phyloP scores from a whole-genome alignment of 352 stramenopile genomes.

The Globisporangium orthogonon region DNA sequence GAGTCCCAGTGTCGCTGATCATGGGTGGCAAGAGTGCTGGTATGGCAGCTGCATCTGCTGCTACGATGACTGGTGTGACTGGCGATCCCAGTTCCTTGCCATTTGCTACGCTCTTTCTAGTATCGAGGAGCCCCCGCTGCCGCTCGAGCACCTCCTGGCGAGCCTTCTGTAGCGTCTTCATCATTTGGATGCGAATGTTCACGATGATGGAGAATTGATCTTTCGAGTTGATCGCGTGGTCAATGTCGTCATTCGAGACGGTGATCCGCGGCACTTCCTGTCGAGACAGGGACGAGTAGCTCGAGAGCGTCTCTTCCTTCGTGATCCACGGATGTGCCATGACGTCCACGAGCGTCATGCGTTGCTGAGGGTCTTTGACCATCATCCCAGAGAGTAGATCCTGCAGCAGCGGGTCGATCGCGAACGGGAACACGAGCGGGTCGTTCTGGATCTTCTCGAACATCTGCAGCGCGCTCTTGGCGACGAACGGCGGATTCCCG shows the following conservation, averaged over 20 bases:
- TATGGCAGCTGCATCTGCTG: not conserved
- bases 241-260: slow-evolving; percentile 74
- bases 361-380: slow-evolving; percentile 48
- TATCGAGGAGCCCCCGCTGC: slow-evolving; percentile 3
- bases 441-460: slow-evolving; percentile 87
- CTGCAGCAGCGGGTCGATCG: slow-evolving; percentile 45
- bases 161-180: slow-evolving; percentile 44
- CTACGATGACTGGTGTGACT: not conserved
- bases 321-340: slow-evolving; percentile 80
- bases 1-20: not conserved
- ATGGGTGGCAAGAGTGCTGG: not conserved
- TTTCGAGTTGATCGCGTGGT: slow-evolving; percentile 48
- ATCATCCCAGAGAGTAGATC: slow-evolving; percentile 63
- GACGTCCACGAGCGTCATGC: slow-evolving; percentile 53
- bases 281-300: slow-evolving; percentile 11
- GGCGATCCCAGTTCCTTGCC: slow-evolving; percentile 3
- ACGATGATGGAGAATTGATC: slow-evolving; percentile 58
- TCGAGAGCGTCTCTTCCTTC: slow-evolving; percentile 42
- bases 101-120: not conserved
- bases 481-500: slow-evolving; percentile 85
- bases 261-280: slow-evolving; percentile 36
- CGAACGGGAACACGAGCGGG: slow-evolving; percentile 49
- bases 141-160: slow-evolving; percentile 27
- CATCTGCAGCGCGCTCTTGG: slow-evolving; percentile 83
- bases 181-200: slow-evolving; percentile 68